These are phyloP conservation scores for Populus euphratica DNA, from an alignment of 345 rosid species.

Conservation along the genomic window DNA sequence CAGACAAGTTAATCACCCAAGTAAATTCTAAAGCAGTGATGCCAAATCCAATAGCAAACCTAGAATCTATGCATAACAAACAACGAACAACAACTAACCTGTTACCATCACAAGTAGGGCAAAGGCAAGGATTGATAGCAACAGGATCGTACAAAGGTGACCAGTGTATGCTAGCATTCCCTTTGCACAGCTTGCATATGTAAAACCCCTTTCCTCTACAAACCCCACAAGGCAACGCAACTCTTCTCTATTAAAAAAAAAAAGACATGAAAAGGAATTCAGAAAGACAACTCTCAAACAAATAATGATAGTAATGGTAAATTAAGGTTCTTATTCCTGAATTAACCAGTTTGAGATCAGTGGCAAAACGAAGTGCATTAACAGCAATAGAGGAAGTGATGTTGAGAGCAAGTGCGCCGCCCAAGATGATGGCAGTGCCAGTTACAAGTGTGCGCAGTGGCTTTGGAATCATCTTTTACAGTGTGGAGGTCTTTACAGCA, in stretches of 20 bases:
- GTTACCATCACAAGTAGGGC: constrained; percentile 93
- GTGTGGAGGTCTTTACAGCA: constrained; percentile 23
- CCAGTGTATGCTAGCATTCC: constrained; percentile 65
- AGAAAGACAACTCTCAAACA: neutral
- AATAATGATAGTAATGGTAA: neutral
- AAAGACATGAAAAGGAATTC: neutral
- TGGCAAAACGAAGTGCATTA: constrained; percentile 31
- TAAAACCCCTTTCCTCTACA: constrained; percentile 87
- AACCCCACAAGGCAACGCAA: constrained; percentile 44
- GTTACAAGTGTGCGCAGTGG: constrained; percentile 34
- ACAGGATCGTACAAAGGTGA: constrained; percentile 79
- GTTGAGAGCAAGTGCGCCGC: constrained; percentile 43
- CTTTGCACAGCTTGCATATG: constrained; percentile 77
- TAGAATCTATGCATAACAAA: neutral
- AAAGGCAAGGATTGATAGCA: constrained; percentile 69
- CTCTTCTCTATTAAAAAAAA: constrained; percentile 38
- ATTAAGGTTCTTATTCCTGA: neutral
- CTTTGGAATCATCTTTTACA: constrained; percentile 43
- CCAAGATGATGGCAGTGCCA: constrained; percentile 35
- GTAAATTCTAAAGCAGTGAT: neutral
- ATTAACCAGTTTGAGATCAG: constrained; percentile 43
- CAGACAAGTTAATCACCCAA: no score
- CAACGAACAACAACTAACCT: constrained; percentile 37
- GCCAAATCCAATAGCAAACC: neutral
- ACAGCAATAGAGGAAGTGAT: constrained; percentile 40